Base-by-base conservation (phyloP, 1,139 yeast genomes). In the Yamadazyma taylorii region DNA sequence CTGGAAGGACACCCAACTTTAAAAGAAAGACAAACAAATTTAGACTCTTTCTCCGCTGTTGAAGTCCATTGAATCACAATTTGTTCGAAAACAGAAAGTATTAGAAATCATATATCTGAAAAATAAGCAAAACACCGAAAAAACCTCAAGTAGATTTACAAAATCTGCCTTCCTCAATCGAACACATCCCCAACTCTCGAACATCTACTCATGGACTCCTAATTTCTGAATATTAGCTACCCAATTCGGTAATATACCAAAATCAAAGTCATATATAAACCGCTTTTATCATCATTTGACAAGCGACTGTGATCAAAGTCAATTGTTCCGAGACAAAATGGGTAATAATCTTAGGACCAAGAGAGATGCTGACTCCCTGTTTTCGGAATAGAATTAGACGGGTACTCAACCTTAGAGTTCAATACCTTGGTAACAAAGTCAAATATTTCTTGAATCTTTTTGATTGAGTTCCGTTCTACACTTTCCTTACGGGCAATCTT, bases 381-480 rank as follows among this genome's bases (percentile, higher is more conserved):
- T 19, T 19, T 19, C 21, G 21, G 21, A 10, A 36, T 39, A 33
- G 41, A 42, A 28, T 41, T 43, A 13, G 35, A 38, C 17, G 29
- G 24, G 33, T 36, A 33, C 12, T 40, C 43, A 19, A 38, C 36
- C 16, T 38, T 37, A 30, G 28, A 21, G 24, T 41, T 33, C 34
- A 38, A 14, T 16, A 38, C 31, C 26, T 39, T 26, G 11, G 34
- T 31, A 6, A 39, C 40, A 29, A 28, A 40, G 15, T 38, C 38
- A 29, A 35, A 38, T 37, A 31, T 32, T 32, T 24, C 34, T 36
- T 33, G 40, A 29, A 36, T 38, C 34, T 36, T 41, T 22, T 14
- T 12, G 19, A 22, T 15, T 13, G 37, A 30, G 27, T 30, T 40
- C 33, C 35, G 25, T 22, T 29, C 40, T 19, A 30, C 38, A 37